phyloP scores from a whole-genome alignment of 2,329 filamentous ascomycete species.

The Phyllachora maydis region DNA sequence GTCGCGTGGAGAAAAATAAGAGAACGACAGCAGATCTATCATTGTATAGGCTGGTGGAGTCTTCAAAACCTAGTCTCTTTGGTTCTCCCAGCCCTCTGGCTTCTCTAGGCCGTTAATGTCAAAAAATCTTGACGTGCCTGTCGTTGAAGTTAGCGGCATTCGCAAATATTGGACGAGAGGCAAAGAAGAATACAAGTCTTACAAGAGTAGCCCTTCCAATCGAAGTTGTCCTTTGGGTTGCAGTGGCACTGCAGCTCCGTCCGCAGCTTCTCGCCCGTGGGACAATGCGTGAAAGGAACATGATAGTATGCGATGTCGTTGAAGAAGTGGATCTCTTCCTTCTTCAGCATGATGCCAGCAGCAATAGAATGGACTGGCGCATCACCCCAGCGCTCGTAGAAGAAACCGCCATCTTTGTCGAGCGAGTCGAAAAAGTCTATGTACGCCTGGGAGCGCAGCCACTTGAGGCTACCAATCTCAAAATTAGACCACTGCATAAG shows the following conservation, averaged over 20 bases:
- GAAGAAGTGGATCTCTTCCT: slow-evolving; percentile 95
- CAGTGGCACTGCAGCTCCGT: slow-evolving; percentile 81
- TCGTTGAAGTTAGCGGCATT: slow-evolving; percentile 3
- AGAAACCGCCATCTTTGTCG: slow-evolving; percentile 87
- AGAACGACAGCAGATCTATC: too few species aligned
- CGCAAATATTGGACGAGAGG: slow-evolving; percentile 2
- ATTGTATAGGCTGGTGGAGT: too few species aligned
- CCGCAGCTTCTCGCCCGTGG: slow-evolving; percentile 69
- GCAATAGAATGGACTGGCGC: slow-evolving; percentile 97
- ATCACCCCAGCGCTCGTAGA: slow-evolving; percentile 97
- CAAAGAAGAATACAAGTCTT: slow-evolving; percentile 15
- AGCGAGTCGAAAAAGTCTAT: slow-evolving; percentile 77
- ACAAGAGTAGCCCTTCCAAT: slow-evolving; percentile 99
- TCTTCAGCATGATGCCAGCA: slow-evolving; percentile 67
- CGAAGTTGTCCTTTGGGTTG: slow-evolving; percentile 92
- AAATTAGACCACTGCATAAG: slow-evolving; percentile 82
- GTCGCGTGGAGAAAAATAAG: too few species aligned
- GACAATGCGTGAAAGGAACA: slow-evolving; percentile 94
- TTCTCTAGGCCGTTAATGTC: slow-evolving; percentile 65
- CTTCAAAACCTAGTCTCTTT: slow-evolving; percentile 32
- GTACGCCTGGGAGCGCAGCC: slow-evolving; percentile 79
- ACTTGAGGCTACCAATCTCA: slow-evolving; percentile 83
- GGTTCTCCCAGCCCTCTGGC: slow-evolving; percentile 66
- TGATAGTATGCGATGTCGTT: slow-evolving; percentile 98
- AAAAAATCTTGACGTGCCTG: slow-evolving; percentile 72